Base-by-base conservation (phyloP, 2,329 filamentous ascomycete species). In the Annulohypoxylon truncatum region DNA sequence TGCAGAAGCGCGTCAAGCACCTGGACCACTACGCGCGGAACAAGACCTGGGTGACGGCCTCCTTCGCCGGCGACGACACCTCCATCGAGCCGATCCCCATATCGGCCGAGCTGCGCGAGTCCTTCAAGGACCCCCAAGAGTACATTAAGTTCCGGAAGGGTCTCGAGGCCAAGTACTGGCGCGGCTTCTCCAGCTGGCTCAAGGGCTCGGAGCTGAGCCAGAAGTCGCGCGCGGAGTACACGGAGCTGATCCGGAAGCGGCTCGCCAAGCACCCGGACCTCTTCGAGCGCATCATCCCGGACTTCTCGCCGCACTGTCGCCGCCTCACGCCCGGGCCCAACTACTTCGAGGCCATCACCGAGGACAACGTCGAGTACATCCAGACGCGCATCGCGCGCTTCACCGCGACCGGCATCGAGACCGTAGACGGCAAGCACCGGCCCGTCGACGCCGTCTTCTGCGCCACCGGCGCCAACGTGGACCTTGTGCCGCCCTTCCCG, bases 371-470 rank as follows among this genome's bases (percentile, higher is more conserved):
- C n/a, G 81, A 82, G 12, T 89, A 87, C 68, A 87, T 90, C 70
- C 82, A 81, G 31, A 83, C 82, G 0, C 82, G 77, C 0, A 91
- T 91, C 72, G 79, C 81, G 15, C 80, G 82, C 0, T 87, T 92
- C 67, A 90, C 86, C 0, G 78, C 80, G 35, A 86, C 81, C 0
- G 88, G 88, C 0, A 89, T 92, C 47, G 82, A 87, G 69, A 90
- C 87, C 0, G 77, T 75, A 0, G 88, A 91, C 68, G 89, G 88
- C 1, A 74, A 74, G 0, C 80, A 85, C 28, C 79, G 87, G 2
- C 81, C 86, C 13, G 87, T 90, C 0, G 89, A 91, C 64, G 86
- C 87, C 12, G 80, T 92, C 4, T 87, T 92, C 69, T 92, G 89
- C 71, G 87, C 89, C 1, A 93, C 90, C 0, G 90, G 90, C 0